A percentile compares a stretch with the other conserved stretches of the same genome.
Evolutionary conservation across 176 grass and related monocot species (phyloP).

Genomic region (Eleusine coracana): DNA sequence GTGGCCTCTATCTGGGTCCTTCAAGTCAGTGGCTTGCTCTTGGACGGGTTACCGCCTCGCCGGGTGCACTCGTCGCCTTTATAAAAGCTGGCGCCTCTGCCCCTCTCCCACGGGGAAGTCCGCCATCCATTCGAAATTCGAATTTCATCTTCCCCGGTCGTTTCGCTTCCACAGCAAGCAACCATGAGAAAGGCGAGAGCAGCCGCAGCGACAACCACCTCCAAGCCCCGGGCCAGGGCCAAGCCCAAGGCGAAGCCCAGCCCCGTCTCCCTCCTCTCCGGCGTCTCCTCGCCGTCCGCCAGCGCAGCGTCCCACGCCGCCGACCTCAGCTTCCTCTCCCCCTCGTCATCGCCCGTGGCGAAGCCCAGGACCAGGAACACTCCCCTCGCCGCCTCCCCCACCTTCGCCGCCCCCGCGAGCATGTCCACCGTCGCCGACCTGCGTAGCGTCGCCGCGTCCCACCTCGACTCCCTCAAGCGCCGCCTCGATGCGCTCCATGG

Average conservation of each 20-base stretch:
- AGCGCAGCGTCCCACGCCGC: background rate
- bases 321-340: constrained; percentile 41
- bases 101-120: too few species aligned
- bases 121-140: constrained; percentile 16
- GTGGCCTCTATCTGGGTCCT: background rate
- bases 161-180: background rate
- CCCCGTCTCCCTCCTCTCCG: constrained; percentile 37
- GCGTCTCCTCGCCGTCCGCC: constrained; percentile 25
- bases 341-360: constrained; percentile 4
- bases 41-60: background rate
- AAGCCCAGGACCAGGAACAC: constrained; percentile 13
- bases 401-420: background rate
- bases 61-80: background rate
- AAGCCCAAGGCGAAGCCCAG: constrained; percentile 39
- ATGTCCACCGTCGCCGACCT: constrained; percentile 46
- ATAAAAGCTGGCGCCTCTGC: background rate
- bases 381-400: background rate
- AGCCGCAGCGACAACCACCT: background rate
- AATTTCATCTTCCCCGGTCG: background rate
- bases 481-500: constrained; percentile 54
- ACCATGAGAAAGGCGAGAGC: constrained; percentile 43
- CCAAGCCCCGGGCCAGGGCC: constrained; percentile 31
- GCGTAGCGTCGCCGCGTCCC: constrained; percentile 44
- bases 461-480: constrained; percentile 56
- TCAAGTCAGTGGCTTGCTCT: background rate